Base-by-base conservation (phyloP, 352 stramenopile genomes). In the Bremia lactucae region DNA sequence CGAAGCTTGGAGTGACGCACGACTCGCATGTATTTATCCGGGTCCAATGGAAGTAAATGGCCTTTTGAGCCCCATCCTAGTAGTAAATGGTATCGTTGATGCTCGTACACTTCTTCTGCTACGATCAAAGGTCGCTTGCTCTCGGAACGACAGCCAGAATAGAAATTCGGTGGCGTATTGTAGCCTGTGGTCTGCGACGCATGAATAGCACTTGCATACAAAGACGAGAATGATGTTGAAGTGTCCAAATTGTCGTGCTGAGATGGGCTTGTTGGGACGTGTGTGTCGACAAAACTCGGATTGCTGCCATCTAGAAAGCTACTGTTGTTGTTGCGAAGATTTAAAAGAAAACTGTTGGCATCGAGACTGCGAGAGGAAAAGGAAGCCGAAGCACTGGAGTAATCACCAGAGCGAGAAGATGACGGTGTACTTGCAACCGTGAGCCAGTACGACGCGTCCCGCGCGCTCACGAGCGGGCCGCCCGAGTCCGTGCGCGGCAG, bases 61-160 rank as follows among this genome's bases (percentile, higher is more conserved):
- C 75, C 75, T 42, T 79, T 85, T 14, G 72, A 68, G n/a, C 75
- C 75, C 75, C 75, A 87, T 15, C 75, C 69, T 11, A 87, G 55
- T 24, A 87, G 54, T 29, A 68, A 55, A 36, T 87, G 75, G 38
- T 83, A 83, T 10, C 75, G 65, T 46, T 87, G 72, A 41, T 84
- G 58, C 46, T 87, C 75, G 42, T 62, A 83, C 24, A 87, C 66
- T 56, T 81, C 62, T 38, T 85, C 72, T 0, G 62, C 44, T 20
- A 60, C 52, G 2, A 75, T 25, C 3, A 62, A 24, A 1, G 38
- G 49, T 15, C 24, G 49, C 21, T 59, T 55, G 2, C 23, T 39
- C 19, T 49, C 45, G 26, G 37, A 19, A 9, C 20, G 20, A 13
- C 7, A 13, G 10, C n/a, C 34, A 4, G 14, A 11, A 6, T n/a